Evolutionary conservation across 2,329 filamentous ascomycete genomes (phyloP).

Genomic region (Magnaporthiopsis rhizophila): DNA sequence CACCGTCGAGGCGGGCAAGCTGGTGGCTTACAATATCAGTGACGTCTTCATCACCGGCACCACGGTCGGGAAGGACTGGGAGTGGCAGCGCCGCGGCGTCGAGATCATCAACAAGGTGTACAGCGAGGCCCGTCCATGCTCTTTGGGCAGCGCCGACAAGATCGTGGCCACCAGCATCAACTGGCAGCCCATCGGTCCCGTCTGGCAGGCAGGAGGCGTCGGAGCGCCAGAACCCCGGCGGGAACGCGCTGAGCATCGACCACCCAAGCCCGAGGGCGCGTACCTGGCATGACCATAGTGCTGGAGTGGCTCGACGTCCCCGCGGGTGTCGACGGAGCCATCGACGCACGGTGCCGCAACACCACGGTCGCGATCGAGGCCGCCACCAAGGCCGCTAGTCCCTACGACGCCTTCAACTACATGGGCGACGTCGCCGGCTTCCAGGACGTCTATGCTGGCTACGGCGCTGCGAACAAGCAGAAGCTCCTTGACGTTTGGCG

Average conservation of each 20-base stretch:
- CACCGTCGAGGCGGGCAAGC: background rate
- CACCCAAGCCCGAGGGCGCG: slow-evolving; percentile 10
- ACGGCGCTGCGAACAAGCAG: slow-evolving; percentile 27
- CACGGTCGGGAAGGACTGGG: slow-evolving; percentile 9
- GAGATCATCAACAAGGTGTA: slow-evolving; percentile 5
- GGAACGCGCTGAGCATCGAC: slow-evolving; percentile 33
- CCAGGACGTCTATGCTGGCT: slow-evolving; percentile 30
- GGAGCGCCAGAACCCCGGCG: slow-evolving; percentile 16
- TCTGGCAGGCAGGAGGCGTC: slow-evolving; percentile 1
- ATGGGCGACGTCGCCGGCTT: slow-evolving; percentile 34
- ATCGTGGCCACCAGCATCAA: slow-evolving; percentile 22
- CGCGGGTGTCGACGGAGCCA: slow-evolving; percentile 19
- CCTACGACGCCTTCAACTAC: slow-evolving; percentile 27
- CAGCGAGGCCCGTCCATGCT: slow-evolving; percentile 9
- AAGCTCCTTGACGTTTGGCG: slow-evolving; percentile 19
- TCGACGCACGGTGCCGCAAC: slow-evolving; percentile 17
- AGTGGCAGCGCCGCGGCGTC: slow-evolving; percentile 9
- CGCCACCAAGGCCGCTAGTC: slow-evolving; percentile 19
- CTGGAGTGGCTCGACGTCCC: slow-evolving; percentile 16
- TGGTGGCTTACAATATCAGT: background rate
- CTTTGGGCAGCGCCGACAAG: slow-evolving; percentile 16
- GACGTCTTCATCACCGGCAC: slow-evolving; percentile 3
- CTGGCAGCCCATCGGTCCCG: slow-evolving; percentile 3
- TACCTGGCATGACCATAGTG: background rate
- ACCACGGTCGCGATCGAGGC: slow-evolving; percentile 18